A percentile compares a stretch with the other conserved stretches of the same genome.
These are phyloP conservation scores for Populus tomentosa DNA, from an alignment of 441 rosid genomes.

Conservation along the genomic window DNA sequence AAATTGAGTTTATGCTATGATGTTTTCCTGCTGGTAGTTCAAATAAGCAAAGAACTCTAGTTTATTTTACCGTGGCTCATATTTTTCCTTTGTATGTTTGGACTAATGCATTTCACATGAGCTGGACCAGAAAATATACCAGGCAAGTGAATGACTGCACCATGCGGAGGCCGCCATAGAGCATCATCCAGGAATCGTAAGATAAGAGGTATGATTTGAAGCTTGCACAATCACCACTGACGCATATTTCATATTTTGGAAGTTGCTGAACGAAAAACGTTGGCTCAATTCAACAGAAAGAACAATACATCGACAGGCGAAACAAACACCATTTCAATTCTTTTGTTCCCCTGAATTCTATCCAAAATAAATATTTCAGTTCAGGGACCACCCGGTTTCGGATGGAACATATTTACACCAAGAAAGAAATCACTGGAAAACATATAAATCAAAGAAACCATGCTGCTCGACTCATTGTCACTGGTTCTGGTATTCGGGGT, in stretches of 20 bases:
- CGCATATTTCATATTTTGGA: neutral
- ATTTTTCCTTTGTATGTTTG: neutral
- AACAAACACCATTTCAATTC: conserved; percentile 27
- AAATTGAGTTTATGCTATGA: neutral
- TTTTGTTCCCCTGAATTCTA: conserved; percentile 20
- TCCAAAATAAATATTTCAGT: conserved; percentile 21
- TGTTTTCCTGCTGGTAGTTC: neutral
- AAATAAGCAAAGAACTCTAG: neutral
- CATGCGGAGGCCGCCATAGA: no score
- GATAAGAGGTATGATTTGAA: neutral
- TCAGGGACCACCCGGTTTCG: conserved; percentile 30
- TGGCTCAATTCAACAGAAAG: conserved; percentile 6
- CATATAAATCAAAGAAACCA: conserved; percentile 21
- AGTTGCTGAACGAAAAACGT: neutral
- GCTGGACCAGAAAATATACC: neutral
- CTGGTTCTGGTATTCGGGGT: conserved; percentile 52
- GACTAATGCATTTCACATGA: neutral
- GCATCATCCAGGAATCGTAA: neutral
- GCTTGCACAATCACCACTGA: neutral
- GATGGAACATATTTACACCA: conserved; percentile 41
- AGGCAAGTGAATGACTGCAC: neutral
- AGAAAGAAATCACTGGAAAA: conserved; percentile 20
- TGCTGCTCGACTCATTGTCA: conserved; percentile 15
- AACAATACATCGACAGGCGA: conserved; percentile 10
- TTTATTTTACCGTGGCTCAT: neutral